Evolutionary conservation across 805 yeast species (phyloP).

Genomic region (Starmerella vaccinii): DNA sequence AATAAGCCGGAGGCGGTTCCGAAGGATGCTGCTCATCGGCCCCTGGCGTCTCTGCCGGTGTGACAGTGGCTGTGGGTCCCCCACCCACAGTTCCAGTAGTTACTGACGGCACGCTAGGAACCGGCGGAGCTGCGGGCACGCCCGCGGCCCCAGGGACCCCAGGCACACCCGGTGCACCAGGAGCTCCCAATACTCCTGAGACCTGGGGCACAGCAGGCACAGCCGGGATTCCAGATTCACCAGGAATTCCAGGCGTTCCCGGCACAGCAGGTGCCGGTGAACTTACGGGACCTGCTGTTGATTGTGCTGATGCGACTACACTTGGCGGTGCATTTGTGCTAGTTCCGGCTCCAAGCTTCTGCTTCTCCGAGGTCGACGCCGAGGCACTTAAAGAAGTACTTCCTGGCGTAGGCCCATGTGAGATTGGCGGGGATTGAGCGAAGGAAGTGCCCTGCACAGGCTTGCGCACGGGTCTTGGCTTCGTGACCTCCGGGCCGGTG

Average conservation of each 20-base stretch:
- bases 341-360: too few species aligned
- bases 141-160: neutral
- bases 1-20: conserved; percentile 4
- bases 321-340: too few species aligned
- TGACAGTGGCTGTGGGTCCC: neutral
- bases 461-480: neutral
- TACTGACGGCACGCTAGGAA: neutral
- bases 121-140: neutral
- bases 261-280: neutral
- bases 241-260: neutral
- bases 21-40: neutral
- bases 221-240: neutral
- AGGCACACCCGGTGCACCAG: neutral
- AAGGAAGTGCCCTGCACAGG: neutral
- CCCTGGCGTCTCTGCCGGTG: neutral
- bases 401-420: neutral
- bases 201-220: neutral
- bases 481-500: neutral
- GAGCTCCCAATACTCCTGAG: neutral
- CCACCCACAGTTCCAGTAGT: neutral
- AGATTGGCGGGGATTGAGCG: neutral
- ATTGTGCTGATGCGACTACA: too few species aligned
- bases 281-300: neutral
- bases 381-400: too few species aligned
- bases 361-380: neutral